These are phyloP conservation scores for Penicillium concentricum DNA, from an alignment of 2,329 filamentous ascomycete species.

Conservation along the genomic window DNA sequence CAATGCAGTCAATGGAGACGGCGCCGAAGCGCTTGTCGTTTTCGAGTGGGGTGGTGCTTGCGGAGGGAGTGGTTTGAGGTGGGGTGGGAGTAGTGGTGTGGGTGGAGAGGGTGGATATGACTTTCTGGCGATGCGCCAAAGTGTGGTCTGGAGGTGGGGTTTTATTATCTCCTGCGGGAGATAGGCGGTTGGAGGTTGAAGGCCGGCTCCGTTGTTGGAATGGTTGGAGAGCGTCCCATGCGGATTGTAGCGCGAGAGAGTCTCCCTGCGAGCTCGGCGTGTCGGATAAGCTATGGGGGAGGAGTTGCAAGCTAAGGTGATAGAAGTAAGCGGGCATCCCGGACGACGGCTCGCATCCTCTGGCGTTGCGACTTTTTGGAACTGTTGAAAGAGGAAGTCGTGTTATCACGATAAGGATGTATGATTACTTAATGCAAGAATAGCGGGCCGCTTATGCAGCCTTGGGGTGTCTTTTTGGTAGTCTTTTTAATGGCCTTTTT, in stretches of 20 bases:
- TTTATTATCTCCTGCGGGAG: constrained; percentile 2
- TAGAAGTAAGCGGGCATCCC: constrained; percentile 64
- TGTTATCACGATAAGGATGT: constrained; percentile 8
- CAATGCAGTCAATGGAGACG: constrained; percentile 78
- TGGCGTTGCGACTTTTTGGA: constrained; percentile 7
- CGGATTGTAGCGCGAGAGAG: constrained; percentile 34
- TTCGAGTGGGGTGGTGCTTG: constrained; percentile 15
- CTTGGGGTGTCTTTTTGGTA: no score
- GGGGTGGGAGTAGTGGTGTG: not conserved
- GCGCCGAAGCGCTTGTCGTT: constrained; percentile 77
- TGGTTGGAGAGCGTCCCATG: constrained; percentile 38
- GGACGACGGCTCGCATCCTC: constrained; percentile 31
- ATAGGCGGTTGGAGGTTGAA: constrained; percentile 15
- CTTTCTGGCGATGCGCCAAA: constrained; percentile 8
- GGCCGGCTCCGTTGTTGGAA: constrained; percentile 32
- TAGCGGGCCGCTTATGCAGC: no score
- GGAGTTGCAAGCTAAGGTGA: constrained; percentile 61
- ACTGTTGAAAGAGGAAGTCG: not conserved
- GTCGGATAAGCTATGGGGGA: constrained; percentile 23
- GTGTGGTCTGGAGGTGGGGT: not conserved
- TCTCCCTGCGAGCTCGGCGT: not conserved
- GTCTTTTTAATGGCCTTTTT: no score
- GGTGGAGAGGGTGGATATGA: not conserved
- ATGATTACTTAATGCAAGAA: constrained; percentile 8
- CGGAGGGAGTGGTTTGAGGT: not conserved